Evolutionary conservation across 2,329 filamentous ascomycete species (phyloP), one percentile per base, ranked within the genome.

Genomic region (Botryotinia convoluta): DNA sequence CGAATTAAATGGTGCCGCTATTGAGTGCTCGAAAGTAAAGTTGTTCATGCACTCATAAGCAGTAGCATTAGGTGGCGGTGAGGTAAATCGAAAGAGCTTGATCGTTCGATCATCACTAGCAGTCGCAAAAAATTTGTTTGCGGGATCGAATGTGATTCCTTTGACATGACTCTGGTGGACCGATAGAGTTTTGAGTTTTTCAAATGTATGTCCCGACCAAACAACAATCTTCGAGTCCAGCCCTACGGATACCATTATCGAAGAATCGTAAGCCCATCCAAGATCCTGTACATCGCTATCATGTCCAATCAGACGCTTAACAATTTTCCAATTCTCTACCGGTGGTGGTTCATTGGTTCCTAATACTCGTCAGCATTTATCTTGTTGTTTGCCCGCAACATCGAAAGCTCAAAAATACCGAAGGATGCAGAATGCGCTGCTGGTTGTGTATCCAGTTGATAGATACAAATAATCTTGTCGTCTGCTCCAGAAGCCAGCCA

Each of bases 231-330:
- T 99, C 61, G 96, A 98, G 83, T 99, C 96, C 77, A 99, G 85
- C 2, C 96, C 97, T 39, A 99, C 96, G 0, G 96, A 98, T 7
- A 98, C 95, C 75, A 99, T 85, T 72, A 99, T 93, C 1, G 95
- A 98, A 44, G 95, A 97, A 84, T 99, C 96, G 81, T 92, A 91
- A 32, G 96, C 97, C 96, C 96, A 99, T 44, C 94, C 96, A 74
- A 99, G 86, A 84, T 99, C 97, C 83, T 99, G 96, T 8, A 99
- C 95, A 84, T 99, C 96, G 81, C 98, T 99, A 80, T 99, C 96
- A 82, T 99, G 97, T 26, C 96, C 97, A 74, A 98, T 96, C 70
- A 99, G 86, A 76, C 96, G 91, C 81, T 94, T 93, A 79, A 95
- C 92, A 35, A 97, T 97, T 83, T 97, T 95, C 96, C 96, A 99